Conservation (phyloP, 2,329 filamentous ascomycete genomes). For the Alternaria triticimaculans region DNA sequence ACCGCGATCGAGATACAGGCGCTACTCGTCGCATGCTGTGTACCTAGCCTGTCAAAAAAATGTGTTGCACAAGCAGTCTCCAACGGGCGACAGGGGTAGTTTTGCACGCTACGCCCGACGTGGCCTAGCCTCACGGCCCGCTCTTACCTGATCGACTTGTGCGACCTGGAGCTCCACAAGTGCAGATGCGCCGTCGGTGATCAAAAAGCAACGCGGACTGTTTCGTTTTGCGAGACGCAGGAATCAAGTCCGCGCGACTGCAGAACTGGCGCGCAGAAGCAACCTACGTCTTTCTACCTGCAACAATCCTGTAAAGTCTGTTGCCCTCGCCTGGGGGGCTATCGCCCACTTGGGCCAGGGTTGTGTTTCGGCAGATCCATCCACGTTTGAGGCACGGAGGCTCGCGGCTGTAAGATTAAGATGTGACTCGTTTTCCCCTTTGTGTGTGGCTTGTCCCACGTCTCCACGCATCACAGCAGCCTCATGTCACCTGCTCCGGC, state of each 20-base stretch:
- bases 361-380: conserved; percentile 2
- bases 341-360: not conserved
- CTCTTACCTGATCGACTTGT: conserved; percentile 33
- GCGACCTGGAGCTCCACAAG: conserved; percentile 21
- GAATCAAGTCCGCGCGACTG: conserved; percentile 3
- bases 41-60: conserved; percentile 31
- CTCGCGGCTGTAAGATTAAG: conserved; percentile 5
- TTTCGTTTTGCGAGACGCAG: conserved; percentile 13
- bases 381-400: not conserved
- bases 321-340: not conserved
- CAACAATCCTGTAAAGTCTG: conserved; percentile 1
- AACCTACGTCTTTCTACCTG: not conserved
- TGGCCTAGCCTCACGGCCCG: conserved; percentile 38
- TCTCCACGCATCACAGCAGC: conserved; percentile 4
- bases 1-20: conserved; percentile 26
- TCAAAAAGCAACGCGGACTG: conserved; percentile 20
- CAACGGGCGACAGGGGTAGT: conserved; percentile 35
- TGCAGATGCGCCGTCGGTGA: conserved; percentile 17
- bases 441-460: conserved; percentile 6
- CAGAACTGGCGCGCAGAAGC: conserved; percentile 2
- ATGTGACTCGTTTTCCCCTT: conserved; percentile 4
- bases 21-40: conserved; percentile 31
- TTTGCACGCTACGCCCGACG: conserved; percentile 16
- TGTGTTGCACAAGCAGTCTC: conserved; percentile 31
- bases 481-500: conserved; percentile 12